Conservation (phyloP, 2,329 filamentous ascomycete species). For the Fusarium sterilihyphosum region DNA sequence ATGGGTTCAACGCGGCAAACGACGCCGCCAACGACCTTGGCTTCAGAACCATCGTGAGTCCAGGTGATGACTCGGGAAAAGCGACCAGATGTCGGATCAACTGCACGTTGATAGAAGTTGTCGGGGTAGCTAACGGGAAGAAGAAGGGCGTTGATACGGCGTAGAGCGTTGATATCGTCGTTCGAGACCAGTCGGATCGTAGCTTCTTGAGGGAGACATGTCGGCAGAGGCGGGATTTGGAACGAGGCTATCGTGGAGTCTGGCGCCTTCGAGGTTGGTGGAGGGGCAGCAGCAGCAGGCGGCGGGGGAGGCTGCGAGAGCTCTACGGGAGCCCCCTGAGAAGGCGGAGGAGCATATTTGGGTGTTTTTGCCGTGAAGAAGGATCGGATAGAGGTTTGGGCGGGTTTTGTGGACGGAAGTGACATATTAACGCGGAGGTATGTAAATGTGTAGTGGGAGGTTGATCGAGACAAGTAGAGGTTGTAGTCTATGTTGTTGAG, state of each 20-base stretch:
- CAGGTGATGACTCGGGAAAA: slow-evolving; percentile 71
- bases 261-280: slow-evolving; percentile 40
- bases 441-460: background rate
- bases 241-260: slow-evolving; percentile 2
- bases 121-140: slow-evolving; percentile 72
- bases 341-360: slow-evolving; percentile 50
- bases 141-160: slow-evolving; percentile 72
- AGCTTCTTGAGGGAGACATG: slow-evolving; percentile 58
- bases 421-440: slow-evolving; percentile 47
- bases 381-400: slow-evolving; percentile 68
- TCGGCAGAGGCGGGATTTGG: slow-evolving; percentile 45
- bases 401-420: slow-evolving; percentile 51
- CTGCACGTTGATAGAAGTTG: slow-evolving; percentile 67
- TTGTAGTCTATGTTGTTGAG: background rate
- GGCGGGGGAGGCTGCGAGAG: slow-evolving; percentile 30
- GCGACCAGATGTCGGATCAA: slow-evolving; percentile 61
- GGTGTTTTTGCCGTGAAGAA: slow-evolving; percentile 66
- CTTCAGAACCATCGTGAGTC: slow-evolving; percentile 54
- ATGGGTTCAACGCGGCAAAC: slow-evolving; percentile 68
- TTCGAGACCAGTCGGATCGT: slow-evolving; percentile 61
- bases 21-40: slow-evolving; percentile 69
- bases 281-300: slow-evolving; percentile 42
- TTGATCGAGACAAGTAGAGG: background rate
- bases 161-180: slow-evolving; percentile 66
- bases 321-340: slow-evolving; percentile 33